Conservation (phyloP, 2,329 filamentous ascomycete genomes). For the Fusarium ramigenum region DNA sequence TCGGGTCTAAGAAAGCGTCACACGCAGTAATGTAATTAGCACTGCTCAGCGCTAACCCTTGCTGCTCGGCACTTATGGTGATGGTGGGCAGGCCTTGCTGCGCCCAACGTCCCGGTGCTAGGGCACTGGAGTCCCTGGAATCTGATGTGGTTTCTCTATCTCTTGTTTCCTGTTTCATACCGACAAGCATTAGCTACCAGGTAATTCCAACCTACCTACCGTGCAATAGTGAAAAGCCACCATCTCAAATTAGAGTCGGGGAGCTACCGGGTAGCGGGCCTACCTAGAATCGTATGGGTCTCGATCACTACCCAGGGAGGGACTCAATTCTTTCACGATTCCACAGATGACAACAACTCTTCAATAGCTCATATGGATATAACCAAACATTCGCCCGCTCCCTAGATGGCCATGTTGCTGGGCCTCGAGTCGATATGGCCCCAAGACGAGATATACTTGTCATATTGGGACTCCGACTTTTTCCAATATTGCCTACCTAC, state of each 20-base stretch:
- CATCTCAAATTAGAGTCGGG: conserved; percentile 15
- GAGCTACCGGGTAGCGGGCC: conserved; percentile 3
- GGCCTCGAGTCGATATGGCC: neutral
- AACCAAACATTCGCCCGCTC: neutral
- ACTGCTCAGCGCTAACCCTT: conserved; percentile 30
- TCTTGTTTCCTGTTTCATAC: conserved; percentile 31
- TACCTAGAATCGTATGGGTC: conserved; percentile 9
- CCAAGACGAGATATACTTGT: neutral
- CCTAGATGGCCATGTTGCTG: neutral
- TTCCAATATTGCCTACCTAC: neutral
- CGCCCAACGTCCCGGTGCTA: conserved; percentile 34
- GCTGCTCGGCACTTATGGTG: conserved; percentile 37
- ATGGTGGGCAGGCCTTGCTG: conserved; percentile 33
- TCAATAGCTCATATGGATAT: neutral
- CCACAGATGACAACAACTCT: neutral
- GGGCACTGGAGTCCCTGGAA: conserved; percentile 22
- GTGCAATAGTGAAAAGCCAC: conserved; percentile 12
- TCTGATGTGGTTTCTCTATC: conserved; percentile 9
- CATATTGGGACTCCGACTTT: neutral
- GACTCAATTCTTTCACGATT: neutral
- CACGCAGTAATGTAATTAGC: conserved; percentile 1
- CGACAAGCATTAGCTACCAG: conserved; percentile 3
- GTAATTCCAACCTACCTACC: neutral
- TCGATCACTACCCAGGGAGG: neutral
- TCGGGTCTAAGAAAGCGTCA: conserved; percentile 13